These are phyloP conservation scores for Phytopythium helicoides DNA, from an alignment of 352 stramenopile species.

Conservation along the genomic window DNA sequence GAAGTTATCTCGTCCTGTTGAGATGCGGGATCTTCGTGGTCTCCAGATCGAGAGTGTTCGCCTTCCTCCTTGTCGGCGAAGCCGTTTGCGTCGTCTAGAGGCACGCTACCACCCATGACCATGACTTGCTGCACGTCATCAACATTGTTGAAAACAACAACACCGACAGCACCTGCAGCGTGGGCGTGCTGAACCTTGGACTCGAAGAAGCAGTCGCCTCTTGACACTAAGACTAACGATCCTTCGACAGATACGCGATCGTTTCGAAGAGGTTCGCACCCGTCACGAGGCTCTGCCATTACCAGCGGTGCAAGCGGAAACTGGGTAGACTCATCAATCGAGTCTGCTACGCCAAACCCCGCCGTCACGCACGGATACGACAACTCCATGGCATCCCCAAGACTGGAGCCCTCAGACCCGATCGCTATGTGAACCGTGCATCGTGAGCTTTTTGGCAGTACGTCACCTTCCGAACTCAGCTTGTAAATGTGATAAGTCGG, in stretches of 20 bases:
- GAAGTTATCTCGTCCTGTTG: no score
- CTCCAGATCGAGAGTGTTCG: conserved; percentile 1
- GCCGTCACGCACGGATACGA: conserved; percentile 60
- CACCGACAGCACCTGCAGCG: conserved; percentile 37
- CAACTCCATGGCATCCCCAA: conserved; percentile 4
- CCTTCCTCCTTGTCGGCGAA: conserved; percentile 13
- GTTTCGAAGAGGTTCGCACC: conserved; percentile 37
- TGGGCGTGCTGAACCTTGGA: conserved; percentile 59
- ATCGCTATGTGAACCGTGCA: conserved; percentile 14
- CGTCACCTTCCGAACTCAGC: conserved; percentile 3
- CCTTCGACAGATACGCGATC: conserved; percentile 26
- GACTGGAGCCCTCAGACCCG: background rate
- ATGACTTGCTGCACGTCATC: conserved; percentile 66
- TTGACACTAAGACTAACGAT: conserved; percentile 48
- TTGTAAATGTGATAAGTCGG: conserved; percentile 46
- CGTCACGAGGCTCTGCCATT: conserved; percentile 52
- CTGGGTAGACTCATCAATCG: conserved; percentile 18
- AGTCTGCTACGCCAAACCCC: conserved; percentile 50
- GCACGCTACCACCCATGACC: conserved; percentile 61
- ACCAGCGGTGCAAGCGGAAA: conserved; percentile 31
- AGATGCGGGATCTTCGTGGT: background rate
- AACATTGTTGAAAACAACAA: conserved; percentile 66
- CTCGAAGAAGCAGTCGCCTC: conserved; percentile 75
- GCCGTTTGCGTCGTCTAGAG: conserved; percentile 1
- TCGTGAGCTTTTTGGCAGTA: background rate